Conservation (phyloP, 2,329 filamentous ascomycete genomes). For the Paraphoma chrysanthemicola region DNA sequence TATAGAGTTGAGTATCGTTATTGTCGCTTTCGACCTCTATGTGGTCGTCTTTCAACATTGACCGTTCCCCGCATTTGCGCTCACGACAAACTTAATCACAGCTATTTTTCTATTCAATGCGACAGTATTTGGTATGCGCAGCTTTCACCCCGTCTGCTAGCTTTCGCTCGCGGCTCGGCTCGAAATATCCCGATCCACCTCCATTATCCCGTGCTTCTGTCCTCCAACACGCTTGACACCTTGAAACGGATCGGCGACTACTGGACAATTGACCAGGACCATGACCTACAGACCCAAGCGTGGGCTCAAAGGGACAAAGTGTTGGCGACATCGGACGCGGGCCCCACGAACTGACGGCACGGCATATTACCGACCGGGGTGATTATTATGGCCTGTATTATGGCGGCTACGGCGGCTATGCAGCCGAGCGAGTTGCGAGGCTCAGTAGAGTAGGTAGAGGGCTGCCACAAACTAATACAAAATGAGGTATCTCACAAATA, state of each 20-base stretch:
- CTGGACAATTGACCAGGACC: not conserved
- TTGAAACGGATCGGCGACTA: not conserved
- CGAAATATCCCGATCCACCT: not conserved
- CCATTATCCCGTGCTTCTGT: not conserved
- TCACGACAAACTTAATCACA: conserved; percentile 27
- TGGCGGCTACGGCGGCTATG: not conserved
- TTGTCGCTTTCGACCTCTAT: conserved; percentile 19
- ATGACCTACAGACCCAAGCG: not conserved
- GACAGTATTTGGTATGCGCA: conserved; percentile 45
- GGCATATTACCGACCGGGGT: not conserved
- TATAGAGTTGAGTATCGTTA: conserved; percentile 48
- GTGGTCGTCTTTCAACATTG: conserved; percentile 7
- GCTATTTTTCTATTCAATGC: conserved; percentile 18
- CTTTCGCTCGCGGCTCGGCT: conserved; percentile 1
- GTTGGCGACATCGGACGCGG: not conserved
- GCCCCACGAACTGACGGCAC: not conserved
- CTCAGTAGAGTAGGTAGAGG: not conserved
- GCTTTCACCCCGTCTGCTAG: conserved; percentile 16
- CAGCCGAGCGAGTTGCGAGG: not conserved
- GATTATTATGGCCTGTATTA: not conserved
- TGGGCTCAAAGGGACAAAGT: not conserved
- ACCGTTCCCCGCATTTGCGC: not conserved
- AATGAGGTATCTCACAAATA: conserved; percentile 17
- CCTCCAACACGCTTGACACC: not conserved
- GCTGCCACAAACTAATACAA: conserved; percentile 13